Evolutionary conservation across 495 filamentous ascomycete species (phyloP), one percentile per base, ranked within the genome.

Genomic region (Filosporella fistucella): DNA sequence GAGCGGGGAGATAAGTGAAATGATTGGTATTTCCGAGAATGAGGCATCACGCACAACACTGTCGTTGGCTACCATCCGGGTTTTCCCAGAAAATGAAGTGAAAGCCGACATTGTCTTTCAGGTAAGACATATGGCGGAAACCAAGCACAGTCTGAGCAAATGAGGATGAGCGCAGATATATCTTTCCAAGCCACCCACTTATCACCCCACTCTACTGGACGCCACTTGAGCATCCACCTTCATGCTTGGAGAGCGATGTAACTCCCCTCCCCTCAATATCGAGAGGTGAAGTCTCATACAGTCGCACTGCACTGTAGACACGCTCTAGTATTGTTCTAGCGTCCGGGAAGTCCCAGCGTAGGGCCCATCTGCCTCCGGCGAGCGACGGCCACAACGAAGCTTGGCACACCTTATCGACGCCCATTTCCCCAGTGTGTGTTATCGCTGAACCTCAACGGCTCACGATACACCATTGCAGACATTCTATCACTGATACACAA

Each of bases 401-500:
- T 39, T 23, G 32, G 23, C 42, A 24, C 16, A 12, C 23, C 46
- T 55, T 55, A 55, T 55, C 52, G 46, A 47, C 16, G 21, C 36
- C 20, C 35, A 39, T 49, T 44, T 47, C 51, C 45, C 34, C 45
- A 46, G 24, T n/a, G 35, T n/a, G 41, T 4, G 41, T 43, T 43
- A 45, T 46, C 36, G 24, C 36, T n/a, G 20, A 26, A n/a, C 29
- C 18, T 20, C 16, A 24, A 42, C n/a, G 28, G 23, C 35, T 41
- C 6, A 41, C 24, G 47, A 56, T 56, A 51, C 46, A 56, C 52
- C 40, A 55, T 39, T 28, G 20, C 34, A 0, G 23, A n/a, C n/a
- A n/a, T 46, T 55, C 28, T 26, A 47, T 42, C 39, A 18, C 23
- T 49, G 52, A 55, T 55, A 55, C 52, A 50, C 45, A 22, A 25